Base-by-base conservation (phyloP, 495 filamentous ascomycete genomes). In the Lasiosphaeria miniovina region DNA sequence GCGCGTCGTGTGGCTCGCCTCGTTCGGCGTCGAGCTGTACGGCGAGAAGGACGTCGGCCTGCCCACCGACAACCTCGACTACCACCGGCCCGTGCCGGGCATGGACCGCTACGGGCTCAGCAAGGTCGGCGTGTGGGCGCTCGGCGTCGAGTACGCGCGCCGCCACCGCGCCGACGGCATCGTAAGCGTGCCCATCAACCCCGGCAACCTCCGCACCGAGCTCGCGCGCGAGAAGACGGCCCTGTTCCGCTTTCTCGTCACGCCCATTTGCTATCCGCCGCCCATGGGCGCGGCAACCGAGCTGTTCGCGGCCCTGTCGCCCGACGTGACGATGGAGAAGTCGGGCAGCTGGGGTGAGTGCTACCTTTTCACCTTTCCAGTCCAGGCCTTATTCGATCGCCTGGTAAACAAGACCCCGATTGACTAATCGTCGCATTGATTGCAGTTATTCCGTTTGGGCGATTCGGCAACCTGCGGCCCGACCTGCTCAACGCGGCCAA, bases 271-370 rank as follows among this genome's bases (percentile, higher is more conserved):
- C 3, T 61, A 71, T 53, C 67, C 68, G 11, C 36, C 67, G 2
- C 59, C 74, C 38, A 69, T 73, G 49, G 78, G 77, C 5, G 78
- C 76, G 1, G 80, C 80, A 51, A 77, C 77, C 3, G 72, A 75
- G 65, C 63, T 81, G 3, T 81, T 72, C 59, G 76, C 76, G 14
- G 75, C 71, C 3, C 63, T 80, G 50, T 77, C 72, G 10, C 64
- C 71, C 15, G 73, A 78, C 8, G 48, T 58, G 15, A 38, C 45
- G 2, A 40, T 58, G 33, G 60, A 79, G n/a, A 74, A 61, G 40
- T 34, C 40, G 14, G 36, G 48, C 15, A 31, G 11, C 12, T 58
- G 55, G 55, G 38, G 55, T 58, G 38, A 41, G 55, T 58, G 41
- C 7, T 31, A 3, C 33, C 36, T 15, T 7, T 7, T 1, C 38